These are phyloP conservation scores for Colletotrichum liaoningense DNA, from an alignment of 2,329 filamentous ascomycete species.

Conservation along the genomic window DNA sequence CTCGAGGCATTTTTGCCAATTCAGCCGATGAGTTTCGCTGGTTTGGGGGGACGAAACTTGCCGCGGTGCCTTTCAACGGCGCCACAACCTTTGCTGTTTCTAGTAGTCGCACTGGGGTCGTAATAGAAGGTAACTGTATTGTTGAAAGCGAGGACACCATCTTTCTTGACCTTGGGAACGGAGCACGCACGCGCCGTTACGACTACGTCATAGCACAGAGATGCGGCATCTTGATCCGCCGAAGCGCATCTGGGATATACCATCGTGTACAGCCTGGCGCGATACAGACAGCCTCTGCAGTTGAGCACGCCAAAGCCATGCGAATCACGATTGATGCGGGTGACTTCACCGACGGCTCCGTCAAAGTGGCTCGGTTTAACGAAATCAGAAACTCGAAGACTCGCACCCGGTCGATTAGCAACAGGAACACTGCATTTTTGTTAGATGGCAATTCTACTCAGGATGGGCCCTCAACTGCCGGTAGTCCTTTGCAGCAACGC, in stretches of 20 bases:
- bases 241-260: neutral
- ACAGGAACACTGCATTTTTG: too few species aligned
- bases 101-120: neutral
- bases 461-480: too few species aligned
- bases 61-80: neutral
- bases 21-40: neutral
- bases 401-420: too few species aligned
- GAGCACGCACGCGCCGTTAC: too few species aligned
- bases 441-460: too few species aligned
- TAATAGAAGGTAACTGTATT: neutral
- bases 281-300: neutral
- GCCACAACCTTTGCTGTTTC: neutral
- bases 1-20: conserved; percentile 1
- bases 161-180: neutral
- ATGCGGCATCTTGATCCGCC: neutral
- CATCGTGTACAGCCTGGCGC: neutral
- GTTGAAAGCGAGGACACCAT: neutral
- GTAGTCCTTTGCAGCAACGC: too few species aligned
- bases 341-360: too few species aligned
- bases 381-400: too few species aligned
- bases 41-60: neutral
- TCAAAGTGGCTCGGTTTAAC: too few species aligned
- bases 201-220: too few species aligned
- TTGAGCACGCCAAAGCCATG: neutral
- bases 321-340: too few species aligned